Evolutionary conservation across 352 stramenopile genomes (phyloP), one percentile per base, ranked within the genome.

Genomic region (Phytophthora quininea): DNA sequence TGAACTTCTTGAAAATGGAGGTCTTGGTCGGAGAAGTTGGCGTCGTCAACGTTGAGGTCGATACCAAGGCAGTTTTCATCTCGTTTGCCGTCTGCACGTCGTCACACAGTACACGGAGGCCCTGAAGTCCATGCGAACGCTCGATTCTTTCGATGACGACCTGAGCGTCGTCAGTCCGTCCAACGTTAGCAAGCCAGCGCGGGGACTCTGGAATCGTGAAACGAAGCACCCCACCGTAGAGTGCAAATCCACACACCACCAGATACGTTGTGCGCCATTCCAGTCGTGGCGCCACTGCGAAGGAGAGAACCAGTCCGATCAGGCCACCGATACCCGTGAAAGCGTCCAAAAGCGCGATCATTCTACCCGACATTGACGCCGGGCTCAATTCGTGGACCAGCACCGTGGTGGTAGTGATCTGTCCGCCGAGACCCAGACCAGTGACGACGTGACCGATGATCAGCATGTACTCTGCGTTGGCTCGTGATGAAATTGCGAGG

Each of bases 331-430:
- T 33, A 31, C 74, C 72, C 1, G 68, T 73, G 43, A 83, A 81
- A 19, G 67, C 73, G 9, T 83, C 68, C 2, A 86, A 55, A 10
- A 83, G 49, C n/a, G 75, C 66, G 14, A 82, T 48, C 12, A 77
- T 37, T 4, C 72, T 64, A 15, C 71, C 69, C 35, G 48, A 64
- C 31, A 68, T 79, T 33, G 53, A 59, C 4, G n/a, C 64, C 35
- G 77, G 77, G 14, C 66, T 48, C 9, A 86, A 52, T 57, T 86
- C 77, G 33, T 76, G 71, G 32, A 83, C 55, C 1, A 86, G 35
- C 7, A 74, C 61, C 50, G 74, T 47, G 10, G 72, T 75, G 3
- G 75, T 69, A 5, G 65, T 51, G 4, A 82, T 58, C 43, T 86
- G 65, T 3, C 77, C 77, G 24, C 77, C 72, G 38, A 82, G 29